phyloP scores from a whole-genome alignment of 129 eudicot genomes.

The Flaveria robusta region DNA sequence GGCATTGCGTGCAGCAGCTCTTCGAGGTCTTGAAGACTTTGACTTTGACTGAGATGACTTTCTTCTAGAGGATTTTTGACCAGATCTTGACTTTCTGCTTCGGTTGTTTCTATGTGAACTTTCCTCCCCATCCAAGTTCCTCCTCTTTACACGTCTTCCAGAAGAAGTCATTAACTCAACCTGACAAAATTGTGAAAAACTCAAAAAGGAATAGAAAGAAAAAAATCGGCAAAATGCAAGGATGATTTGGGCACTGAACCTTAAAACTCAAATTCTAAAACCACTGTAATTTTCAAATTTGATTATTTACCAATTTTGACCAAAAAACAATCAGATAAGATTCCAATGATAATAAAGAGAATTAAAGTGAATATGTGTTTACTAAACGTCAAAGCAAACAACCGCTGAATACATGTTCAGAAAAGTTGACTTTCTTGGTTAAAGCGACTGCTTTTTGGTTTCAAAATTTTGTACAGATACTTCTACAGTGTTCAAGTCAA shows the following conservation, averaged over 20 bases:
- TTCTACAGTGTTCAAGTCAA: not conserved
- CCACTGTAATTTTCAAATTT: not conserved
- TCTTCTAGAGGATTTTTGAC: conserved; percentile 59
- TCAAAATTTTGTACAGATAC: conserved; percentile 2
- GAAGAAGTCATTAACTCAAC: conserved; percentile 86
- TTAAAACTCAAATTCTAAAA: not conserved
- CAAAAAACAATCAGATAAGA: not conserved
- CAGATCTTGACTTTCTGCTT: conserved; percentile 53
- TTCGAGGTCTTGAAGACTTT: conserved; percentile 72
- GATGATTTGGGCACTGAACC: not conserved
- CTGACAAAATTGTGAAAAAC: conserved; percentile 41
- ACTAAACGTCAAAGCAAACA: no score
- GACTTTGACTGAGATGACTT: conserved; percentile 63
- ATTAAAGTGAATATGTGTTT: not conserved
- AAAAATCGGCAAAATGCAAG: not conserved
- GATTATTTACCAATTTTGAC: not conserved
- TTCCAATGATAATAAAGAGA: not conserved
- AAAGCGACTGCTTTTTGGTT: not conserved
- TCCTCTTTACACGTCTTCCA: conserved; percentile 94
- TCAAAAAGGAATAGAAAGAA: not conserved
- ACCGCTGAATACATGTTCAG: no score
- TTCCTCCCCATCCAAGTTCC: conserved; percentile 81
- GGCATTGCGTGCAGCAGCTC: conserved; percentile 96
- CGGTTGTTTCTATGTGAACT: conserved; percentile 41
- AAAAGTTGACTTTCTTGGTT: not conserved